Base-by-base conservation (phyloP, 2,329 filamentous ascomycete species). In the Phialophora verrucosa region DNA sequence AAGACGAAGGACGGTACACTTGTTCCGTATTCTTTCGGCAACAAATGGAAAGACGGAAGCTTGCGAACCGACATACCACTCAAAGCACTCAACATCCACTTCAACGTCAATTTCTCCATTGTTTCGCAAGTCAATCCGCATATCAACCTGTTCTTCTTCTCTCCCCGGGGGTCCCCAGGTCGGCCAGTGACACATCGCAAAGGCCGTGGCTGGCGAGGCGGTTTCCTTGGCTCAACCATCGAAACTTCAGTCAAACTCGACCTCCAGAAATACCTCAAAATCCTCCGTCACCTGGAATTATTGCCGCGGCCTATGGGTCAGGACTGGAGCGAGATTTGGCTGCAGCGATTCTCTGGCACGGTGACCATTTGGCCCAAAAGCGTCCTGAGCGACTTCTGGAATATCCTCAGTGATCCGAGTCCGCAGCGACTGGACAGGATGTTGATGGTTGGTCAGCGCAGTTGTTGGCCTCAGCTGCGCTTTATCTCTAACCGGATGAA, bases 81-180 rank as follows among this genome's bases (percentile, higher is more conserved):
- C 74, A 95, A 94, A 78, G 91, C 93, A 1, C 84, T 99, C 59
- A 98, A 99, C 77, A 84, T 97, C 0, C 92, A 98, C 76, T 99
- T 99, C 83, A 98, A 98, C 77, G 95, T 98, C 77, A 97, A 96
- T 77, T 99, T 98, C 78, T 94, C 91, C 70, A 93, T 99, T 70
- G 95, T 90, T 59, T 88, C 85, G 7, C 87, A 89, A 74, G 94
- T 97, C 57, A 99, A 99, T 77, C 95, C 95, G 1, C 95, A 99
- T 77, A 94, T 99, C 78, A 98, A 97, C 74, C 88, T 98, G 31
- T 99, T 99, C 84, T 98, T 99, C 85, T 99, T 98, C 83, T 95
- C 91, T 32, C 96, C 93, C 0, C 87, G 95, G 35, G 95, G 95
- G 12, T 90, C 91, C 0, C 94, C 98, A 10, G 95, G 95, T 4